Evolutionary conservation across 148 eudicot species (phyloP), one percentile per base, ranked within the genome.

Genomic region (Rhododendron ovatum): DNA sequence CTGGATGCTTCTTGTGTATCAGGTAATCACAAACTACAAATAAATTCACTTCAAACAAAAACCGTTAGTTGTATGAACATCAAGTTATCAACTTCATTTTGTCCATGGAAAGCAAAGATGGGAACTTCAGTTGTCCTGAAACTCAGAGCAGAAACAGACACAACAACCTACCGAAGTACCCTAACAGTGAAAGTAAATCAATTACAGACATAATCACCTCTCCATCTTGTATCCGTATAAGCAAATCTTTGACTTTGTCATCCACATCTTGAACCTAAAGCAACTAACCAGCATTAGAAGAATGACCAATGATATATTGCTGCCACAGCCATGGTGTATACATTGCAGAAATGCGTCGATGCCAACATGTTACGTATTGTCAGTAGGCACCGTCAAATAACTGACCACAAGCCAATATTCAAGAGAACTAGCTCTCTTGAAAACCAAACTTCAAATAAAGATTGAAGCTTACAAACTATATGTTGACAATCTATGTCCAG

Each of bases 201-300:
- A 47, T 33, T 18, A 50, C 43, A 41, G 43, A 45, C 13, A 81
- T 63, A 83, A 71, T 39, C 74, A 94, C 96, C 96, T 94, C 87
- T 59, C 94, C 98, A 78, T 89, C 85, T 88, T 95, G 93, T 83
- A 95, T 89, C 88, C 48, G 85, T 53, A 90, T 33, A 50, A 95
- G 96, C 87, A 93, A 47, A 73, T 92, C 90, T 84, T 91, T 91
- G 35, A 95, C 96, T 88, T 84, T 87, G 87, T 95, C 98, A 78
- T 90, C 88, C 43, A 92, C 94, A 83, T 87, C 43, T 84, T 87
- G 83, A 84, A 92, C 93, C 98, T 94, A 87, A 87, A 92, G 24
- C 80, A 89, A 87, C 50, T 39, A 6, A 61, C 28, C 43, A 73
- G 24, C 37, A 82, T 63, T 67, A 76, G 63, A 59, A 86, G 10